A percentile compares a stretch with the other conserved stretches of the same genome.
Conservation (phyloP, 2,329 filamentous ascomycete genomes). For the Hymenoscyphus repandus region DNA sequence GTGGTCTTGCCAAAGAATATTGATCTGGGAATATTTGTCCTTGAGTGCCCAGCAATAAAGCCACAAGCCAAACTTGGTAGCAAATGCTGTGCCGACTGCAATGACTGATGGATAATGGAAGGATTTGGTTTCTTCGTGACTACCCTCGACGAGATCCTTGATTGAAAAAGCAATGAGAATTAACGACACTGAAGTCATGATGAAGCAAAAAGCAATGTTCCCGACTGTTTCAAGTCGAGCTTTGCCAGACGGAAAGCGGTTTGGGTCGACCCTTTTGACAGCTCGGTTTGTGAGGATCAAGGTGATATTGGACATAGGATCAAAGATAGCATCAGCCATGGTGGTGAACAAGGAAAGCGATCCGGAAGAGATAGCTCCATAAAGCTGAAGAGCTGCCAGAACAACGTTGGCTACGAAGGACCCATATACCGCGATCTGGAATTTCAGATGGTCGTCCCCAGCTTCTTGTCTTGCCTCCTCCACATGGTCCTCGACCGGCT, state of each 20-base stretch:
- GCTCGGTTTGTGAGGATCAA: constrained; percentile 84
- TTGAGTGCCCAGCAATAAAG: constrained; percentile 89
- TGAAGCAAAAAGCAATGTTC: constrained; percentile 92
- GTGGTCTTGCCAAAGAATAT: constrained; percentile 94
- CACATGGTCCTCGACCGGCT: constrained; percentile 86
- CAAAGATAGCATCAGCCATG: constrained; percentile 93
- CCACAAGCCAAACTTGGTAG: constrained; percentile 78
- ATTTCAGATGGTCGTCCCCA: constrained; percentile 74
- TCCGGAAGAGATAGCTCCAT: constrained; percentile 77
- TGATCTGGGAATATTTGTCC: constrained; percentile 85
- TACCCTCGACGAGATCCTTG: constrained; percentile 57
- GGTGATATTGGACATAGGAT: constrained; percentile 82
- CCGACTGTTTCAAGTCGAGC: constrained; percentile 91
- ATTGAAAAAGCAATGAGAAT: constrained; percentile 88
- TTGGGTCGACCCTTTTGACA: constrained; percentile 78
- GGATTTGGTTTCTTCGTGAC: constrained; percentile 43
- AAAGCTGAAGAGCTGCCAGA: constrained; percentile 77
- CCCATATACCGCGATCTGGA: constrained; percentile 59
- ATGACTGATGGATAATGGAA: constrained; percentile 83
- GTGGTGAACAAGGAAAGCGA: constrained; percentile 97
- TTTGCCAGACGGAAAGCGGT: constrained; percentile 86
- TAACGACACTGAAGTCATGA: constrained; percentile 89
- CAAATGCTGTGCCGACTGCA: constrained; percentile 77
- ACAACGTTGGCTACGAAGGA: constrained; percentile 76
- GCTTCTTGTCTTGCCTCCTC: constrained; percentile 71